phyloP scores from a whole-genome alignment of 139 green algal species.

The Chlamydomonas schloesseri region DNA sequence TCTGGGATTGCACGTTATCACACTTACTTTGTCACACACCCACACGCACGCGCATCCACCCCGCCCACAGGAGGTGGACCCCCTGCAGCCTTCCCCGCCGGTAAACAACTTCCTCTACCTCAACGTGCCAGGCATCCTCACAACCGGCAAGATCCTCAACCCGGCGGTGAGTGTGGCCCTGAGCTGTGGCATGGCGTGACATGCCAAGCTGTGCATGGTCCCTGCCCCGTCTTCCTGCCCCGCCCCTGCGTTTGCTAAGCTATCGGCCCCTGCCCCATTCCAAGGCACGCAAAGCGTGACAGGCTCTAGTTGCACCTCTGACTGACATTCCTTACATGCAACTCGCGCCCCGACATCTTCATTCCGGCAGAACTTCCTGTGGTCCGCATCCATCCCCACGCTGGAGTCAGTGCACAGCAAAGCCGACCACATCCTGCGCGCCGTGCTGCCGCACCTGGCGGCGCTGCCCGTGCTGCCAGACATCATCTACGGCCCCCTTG shows the following conservation, averaged over 20 bases:
- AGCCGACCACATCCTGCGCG: constrained; percentile 5
- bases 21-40: too few relatives aligned
- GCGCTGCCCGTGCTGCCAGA: constrained; percentile 44
- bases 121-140: constrained; percentile 14
- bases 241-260: too few relatives aligned
- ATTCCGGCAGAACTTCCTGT: constrained; percentile 40
- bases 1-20: too few relatives aligned
- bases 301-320: too few relatives aligned
- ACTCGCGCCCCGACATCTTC: too few relatives aligned
- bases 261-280: too few relatives aligned
- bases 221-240: too few relatives aligned
- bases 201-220: too few relatives aligned
- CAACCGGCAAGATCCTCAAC: constrained; percentile 35
- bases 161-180: constrained; percentile 16
- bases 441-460: constrained; percentile 28
- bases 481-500: constrained; percentile 32
- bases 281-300: too few relatives aligned
- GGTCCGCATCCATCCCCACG: constrained; percentile 19
- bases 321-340: too few relatives aligned
- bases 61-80: neutral
- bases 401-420: constrained; percentile 30
- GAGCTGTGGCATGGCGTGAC: too few relatives aligned
- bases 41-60: too few relatives aligned
- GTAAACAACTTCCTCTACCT: constrained; percentile 33
- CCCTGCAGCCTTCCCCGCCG: neutral